Evolutionary conservation across 2,329 filamentous ascomycete species (phyloP).

Genomic region (Diaporthe sp.): DNA sequence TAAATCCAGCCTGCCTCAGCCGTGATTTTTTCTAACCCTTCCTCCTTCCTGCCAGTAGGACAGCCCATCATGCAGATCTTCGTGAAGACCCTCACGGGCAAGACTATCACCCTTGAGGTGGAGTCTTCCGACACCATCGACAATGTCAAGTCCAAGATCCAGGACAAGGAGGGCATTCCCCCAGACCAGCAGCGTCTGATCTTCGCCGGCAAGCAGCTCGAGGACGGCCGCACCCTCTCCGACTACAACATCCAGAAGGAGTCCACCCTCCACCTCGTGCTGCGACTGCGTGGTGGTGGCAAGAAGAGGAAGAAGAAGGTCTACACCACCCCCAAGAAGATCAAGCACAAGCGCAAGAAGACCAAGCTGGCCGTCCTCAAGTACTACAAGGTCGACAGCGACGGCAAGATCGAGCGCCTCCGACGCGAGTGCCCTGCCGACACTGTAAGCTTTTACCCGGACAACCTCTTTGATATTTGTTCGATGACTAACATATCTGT

Average conservation of each 20-base stretch:
- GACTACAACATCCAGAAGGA: conserved; percentile 99
- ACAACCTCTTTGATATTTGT: accelerated
- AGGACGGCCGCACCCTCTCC: conserved; percentile 97
- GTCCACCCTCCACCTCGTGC: conserved; percentile 97
- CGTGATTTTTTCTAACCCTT: conserved; percentile 38
- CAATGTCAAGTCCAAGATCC: conserved; percentile 99
- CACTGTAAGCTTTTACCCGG: conserved; percentile 71
- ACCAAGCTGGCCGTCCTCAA: conserved; percentile 99
- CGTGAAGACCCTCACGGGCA: conserved; percentile 94
- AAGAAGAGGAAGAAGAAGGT: conserved; percentile 99
- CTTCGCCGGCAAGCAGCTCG: conserved; percentile 99
- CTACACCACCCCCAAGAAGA: conserved; percentile 99
- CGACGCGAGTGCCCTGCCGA: conserved; percentile 96
- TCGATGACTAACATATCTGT: conserved; percentile 51
- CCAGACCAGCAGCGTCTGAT: conserved; percentile 99
- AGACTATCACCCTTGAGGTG: conserved; percentile 99
- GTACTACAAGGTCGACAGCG: conserved; percentile 99
- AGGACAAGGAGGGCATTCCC: conserved; percentile 99
- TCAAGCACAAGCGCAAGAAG: conserved; percentile 99
- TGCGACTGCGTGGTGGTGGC: conserved; percentile 98
- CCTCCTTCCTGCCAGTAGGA: conserved; percentile 57
- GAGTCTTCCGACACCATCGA: conserved; percentile 99
- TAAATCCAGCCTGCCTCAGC: conserved; percentile 37
- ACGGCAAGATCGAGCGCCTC: conserved; percentile 99
- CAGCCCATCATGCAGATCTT: conserved; percentile 83